Evolutionary conservation across 2,329 filamentous ascomycete species (phyloP), one percentile per base, ranked within the genome.

Genomic region (Ophiostoma triangulosporum): DNA sequence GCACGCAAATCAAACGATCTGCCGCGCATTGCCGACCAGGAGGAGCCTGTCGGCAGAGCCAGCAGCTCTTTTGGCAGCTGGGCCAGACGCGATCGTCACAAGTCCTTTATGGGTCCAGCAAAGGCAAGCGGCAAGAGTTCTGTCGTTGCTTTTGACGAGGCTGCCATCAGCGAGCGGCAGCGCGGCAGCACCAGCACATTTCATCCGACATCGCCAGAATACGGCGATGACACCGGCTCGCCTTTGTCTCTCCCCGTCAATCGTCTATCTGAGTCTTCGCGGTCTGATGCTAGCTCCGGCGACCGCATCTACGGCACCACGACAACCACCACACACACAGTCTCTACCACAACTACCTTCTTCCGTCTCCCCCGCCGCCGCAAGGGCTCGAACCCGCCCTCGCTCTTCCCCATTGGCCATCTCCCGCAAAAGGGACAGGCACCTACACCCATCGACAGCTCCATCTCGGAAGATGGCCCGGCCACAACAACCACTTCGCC

Each of bases 361-460:
- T 95, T 96, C 65, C 83, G 82, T 55, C 74, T 97, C 58, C 80
- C 84, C 32, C 84, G 88, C 51, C 77, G 88, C 58, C 86, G 81
- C 53, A 60, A 60, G 46, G 58, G 57, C 46, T 50, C 50, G 17
- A 56, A 85, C 56, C 79, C 81, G 35, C 83, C 80, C 27, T 78
- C 87, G 3, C 71, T 97, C 33, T 97, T 97, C 62, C 90, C 91
- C 4, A 70, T 97, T 29, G 81, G 85, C 35, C 84, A 91, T 55
- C 74, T 97, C n/a, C 89, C 88, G 1, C 58, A 60, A 38, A 60
- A 60, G 26, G 53, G 53, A 58, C 56, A 36, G 48, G 15, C 51
- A 15, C 31, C 51, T 15, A 57, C 51, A 8, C 36, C 57, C 24
- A 31, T 54, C 26, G 29, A 57, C 17, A 36, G 50, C 46, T 3